These are phyloP conservation scores for Phytopythium oedochilum DNA, from an alignment of 352 stramenopile species.

Conservation along the genomic window DNA sequence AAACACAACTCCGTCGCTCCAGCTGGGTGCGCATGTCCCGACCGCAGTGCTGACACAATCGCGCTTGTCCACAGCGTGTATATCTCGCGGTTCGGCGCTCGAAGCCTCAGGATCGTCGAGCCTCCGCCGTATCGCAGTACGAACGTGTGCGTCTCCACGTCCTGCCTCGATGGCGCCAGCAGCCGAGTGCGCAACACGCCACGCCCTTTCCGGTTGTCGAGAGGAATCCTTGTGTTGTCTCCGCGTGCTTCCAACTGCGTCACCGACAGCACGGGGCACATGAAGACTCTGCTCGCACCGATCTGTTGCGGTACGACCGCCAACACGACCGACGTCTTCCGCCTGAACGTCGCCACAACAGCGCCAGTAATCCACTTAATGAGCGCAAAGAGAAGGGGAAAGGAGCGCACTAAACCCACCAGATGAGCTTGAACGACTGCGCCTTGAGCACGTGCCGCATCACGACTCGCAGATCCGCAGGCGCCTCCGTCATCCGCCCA, in stretches of 20 bases:
- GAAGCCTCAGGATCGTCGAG: not conserved
- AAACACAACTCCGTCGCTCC: not conserved
- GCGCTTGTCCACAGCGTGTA: not conserved
- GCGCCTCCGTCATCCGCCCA: not conserved
- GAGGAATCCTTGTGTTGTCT: not conserved
- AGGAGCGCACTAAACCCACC: not conserved
- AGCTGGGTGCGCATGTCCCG: not conserved
- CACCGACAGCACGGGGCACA: not conserved
- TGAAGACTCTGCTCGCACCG: not conserved
- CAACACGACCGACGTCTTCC: constrained; percentile 4
- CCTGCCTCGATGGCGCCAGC: not conserved
- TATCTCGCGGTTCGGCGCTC: not conserved
- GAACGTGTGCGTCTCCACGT: not conserved
- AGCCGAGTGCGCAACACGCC: not conserved
- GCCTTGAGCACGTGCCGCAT: constrained; percentile 4
- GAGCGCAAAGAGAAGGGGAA: too few species aligned
- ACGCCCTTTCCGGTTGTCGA: not conserved
- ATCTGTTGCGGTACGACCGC: not conserved
- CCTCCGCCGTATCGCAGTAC: not conserved
- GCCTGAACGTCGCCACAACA: not conserved
- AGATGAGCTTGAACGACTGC: constrained; percentile 1
- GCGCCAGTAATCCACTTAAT: not conserved
- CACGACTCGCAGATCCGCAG: not conserved
- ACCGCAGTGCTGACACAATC: not conserved
- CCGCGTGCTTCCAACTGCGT: not conserved